Conservation (phyloP, 2,329 filamentous ascomycete genomes). For the Cytospora chrysosperma region DNA sequence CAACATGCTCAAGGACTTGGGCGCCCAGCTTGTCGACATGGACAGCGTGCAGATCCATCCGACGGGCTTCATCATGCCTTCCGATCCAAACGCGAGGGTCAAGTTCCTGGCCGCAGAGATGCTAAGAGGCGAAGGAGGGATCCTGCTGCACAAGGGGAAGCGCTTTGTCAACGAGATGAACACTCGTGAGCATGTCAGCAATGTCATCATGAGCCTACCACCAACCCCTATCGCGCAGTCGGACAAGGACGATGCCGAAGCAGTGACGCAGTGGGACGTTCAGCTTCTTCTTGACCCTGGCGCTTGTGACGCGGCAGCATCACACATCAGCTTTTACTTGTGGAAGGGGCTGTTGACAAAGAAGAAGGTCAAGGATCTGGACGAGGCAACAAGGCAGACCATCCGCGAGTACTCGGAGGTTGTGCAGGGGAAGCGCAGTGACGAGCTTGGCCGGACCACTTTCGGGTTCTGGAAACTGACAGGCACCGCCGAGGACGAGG, state of each 20-base stretch:
- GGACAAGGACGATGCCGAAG: conserved; percentile 22
- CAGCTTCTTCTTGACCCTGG: conserved; percentile 60
- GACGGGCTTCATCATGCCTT: conserved; percentile 61
- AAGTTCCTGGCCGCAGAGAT: conserved; percentile 66
- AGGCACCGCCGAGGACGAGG: conserved; percentile 42
- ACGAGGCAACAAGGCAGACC: conserved; percentile 38
- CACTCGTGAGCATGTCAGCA: conserved; percentile 57
- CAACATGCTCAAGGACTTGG: conserved; percentile 38
- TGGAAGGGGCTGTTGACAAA: conserved; percentile 62
- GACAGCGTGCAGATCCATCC: conserved; percentile 63
- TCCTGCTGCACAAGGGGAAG: conserved; percentile 49
- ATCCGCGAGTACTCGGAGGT: conserved; percentile 50
- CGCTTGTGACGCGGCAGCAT: conserved; percentile 48
- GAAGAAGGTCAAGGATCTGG: conserved; percentile 52
- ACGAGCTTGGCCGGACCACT: conserved; percentile 46
- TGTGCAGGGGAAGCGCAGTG: conserved; percentile 40
- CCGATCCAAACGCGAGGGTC: conserved; percentile 42
- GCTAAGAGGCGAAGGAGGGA: conserved; percentile 61
- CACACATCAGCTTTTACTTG: conserved; percentile 62
- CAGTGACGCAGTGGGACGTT: conserved; percentile 56
- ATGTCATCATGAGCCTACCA: conserved; percentile 46
- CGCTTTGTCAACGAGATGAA: conserved; percentile 63
- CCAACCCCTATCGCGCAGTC: neutral
- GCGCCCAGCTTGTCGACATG: conserved; percentile 50
- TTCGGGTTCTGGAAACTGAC: conserved; percentile 57